Evolutionary conservation across 1,284 basidiomycete genomes (phyloP).

Genomic region (Trichosporon coremiiforme): DNA sequence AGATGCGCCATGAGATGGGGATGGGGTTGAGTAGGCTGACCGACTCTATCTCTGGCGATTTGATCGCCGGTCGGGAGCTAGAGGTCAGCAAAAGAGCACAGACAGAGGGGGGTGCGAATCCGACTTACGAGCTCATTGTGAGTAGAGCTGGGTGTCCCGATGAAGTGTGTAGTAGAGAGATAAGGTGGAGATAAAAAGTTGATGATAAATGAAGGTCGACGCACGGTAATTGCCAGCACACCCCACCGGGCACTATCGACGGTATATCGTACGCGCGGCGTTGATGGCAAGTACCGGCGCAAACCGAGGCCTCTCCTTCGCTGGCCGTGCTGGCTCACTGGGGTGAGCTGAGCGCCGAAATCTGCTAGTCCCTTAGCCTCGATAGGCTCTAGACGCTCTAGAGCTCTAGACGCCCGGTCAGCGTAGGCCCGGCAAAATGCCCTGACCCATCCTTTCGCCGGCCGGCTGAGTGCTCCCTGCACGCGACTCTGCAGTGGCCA

Average conservation of each 20-base stretch:
- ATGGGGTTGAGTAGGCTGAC: conserved; percentile 79
- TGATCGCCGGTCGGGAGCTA: conserved; percentile 56
- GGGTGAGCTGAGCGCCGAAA: neutral
- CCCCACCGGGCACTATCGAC: neutral
- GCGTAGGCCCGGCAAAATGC: no score
- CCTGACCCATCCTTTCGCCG: no score
- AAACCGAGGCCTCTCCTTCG: neutral
- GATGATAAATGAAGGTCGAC: neutral
- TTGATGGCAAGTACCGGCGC: neutral
- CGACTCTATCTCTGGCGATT: conserved; percentile 80
- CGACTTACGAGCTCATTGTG: conserved; percentile 17
- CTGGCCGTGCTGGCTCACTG: neutral
- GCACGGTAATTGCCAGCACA: conserved; percentile 19
- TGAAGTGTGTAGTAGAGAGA: neutral
- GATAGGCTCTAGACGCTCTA: neutral
- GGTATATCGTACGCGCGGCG: neutral
- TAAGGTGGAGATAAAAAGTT: conserved; percentile 5
- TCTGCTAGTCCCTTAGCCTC: conserved; percentile 1
- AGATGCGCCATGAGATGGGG: conserved; percentile 76
- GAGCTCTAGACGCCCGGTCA: no score
- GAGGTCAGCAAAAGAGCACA: neutral
- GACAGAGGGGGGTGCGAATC: neutral
- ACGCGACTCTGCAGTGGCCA: no score
- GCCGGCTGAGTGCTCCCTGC: no score
- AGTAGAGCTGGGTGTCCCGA: neutral